These are phyloP conservation scores for Catharanthus roseus DNA, from an alignment of 257 asterid genomes.

Conservation along the genomic window DNA sequence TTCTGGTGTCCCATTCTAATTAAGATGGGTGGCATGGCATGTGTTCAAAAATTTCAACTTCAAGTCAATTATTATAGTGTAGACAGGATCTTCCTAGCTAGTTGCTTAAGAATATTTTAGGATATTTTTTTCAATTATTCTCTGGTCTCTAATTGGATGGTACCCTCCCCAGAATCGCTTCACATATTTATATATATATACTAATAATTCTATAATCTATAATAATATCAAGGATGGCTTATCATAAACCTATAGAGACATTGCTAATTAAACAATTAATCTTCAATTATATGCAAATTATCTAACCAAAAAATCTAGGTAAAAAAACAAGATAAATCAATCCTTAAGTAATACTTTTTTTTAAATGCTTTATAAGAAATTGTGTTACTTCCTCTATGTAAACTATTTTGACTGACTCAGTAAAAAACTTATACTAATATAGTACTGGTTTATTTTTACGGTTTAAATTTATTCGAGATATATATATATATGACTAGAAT, in stretches of 20 bases:
- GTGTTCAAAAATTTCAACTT: not conserved
- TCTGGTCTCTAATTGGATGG: conserved; percentile 10
- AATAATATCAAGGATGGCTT: conserved; percentile 17
- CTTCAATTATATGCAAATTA: conserved; percentile 1
- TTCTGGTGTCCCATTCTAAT: too few species aligned
- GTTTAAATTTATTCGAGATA: too few species aligned
- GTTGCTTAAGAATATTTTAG: not conserved
- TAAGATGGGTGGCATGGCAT: conserved; percentile 8
- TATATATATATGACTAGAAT: too few species aligned
- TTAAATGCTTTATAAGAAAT: too few species aligned
- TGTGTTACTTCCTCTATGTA: too few species aligned
- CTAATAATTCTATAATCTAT: too few species aligned
- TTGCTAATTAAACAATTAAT: not conserved
- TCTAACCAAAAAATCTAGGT: not conserved
- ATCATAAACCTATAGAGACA: conserved; percentile 9
- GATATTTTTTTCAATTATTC: conserved; percentile 7
- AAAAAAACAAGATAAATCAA: not conserved
- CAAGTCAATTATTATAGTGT: conserved; percentile 5
- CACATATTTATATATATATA: not conserved
- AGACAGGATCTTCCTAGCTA: not conserved
- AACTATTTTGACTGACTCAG: too few species aligned
- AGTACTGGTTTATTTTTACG: too few species aligned
- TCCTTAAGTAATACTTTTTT: too few species aligned
- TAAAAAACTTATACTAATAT: too few species aligned
- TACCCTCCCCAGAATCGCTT: conserved; percentile 5